phyloP scores from a whole-genome alignment of 1,284 basidiomycete species.

The Ganoderma resinaceum region DNA sequence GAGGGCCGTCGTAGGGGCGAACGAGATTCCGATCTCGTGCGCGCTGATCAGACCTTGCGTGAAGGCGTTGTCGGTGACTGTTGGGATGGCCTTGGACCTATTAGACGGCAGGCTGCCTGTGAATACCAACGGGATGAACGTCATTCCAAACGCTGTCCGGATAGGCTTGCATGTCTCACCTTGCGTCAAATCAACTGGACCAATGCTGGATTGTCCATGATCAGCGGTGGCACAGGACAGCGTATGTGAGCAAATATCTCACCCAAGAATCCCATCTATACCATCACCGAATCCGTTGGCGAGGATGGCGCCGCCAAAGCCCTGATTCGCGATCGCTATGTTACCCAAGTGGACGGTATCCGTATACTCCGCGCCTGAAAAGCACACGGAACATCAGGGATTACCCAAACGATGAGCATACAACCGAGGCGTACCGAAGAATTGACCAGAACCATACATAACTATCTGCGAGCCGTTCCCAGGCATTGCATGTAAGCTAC shows the following conservation, averaged over 20 bases:
- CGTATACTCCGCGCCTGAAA: constrained; percentile 29
- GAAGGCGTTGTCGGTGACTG: constrained; percentile 55
- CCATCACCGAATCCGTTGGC: constrained; percentile 43
- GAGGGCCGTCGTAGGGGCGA: constrained; percentile 46
- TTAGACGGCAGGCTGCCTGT: neutral
- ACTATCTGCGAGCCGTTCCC: constrained; percentile 39
- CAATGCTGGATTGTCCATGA: constrained; percentile 42
- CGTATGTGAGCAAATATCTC: neutral
- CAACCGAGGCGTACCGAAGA: constrained; percentile 45
- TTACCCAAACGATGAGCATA: neutral
- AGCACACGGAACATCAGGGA: neutral
- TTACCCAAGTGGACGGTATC: constrained; percentile 38
- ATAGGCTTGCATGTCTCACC: constrained; percentile 11
- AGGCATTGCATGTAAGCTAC: neutral
- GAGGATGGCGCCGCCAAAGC: constrained; percentile 58
- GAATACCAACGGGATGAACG: neutral
- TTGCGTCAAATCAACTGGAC: constrained; percentile 52
- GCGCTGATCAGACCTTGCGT: constrained; percentile 31
- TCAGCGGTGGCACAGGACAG: neutral
- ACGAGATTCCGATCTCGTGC: constrained; percentile 53
- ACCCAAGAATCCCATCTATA: constrained; percentile 57
- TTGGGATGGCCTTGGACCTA: constrained; percentile 24
- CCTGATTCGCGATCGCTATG: constrained; percentile 43
- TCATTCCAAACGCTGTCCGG: neutral
- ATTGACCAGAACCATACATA: constrained; percentile 57